These are phyloP conservation scores for Chaetomiaceae sp. DNA, from an alignment of 2,329 filamentous ascomycete genomes.

Conservation along the genomic window DNA sequence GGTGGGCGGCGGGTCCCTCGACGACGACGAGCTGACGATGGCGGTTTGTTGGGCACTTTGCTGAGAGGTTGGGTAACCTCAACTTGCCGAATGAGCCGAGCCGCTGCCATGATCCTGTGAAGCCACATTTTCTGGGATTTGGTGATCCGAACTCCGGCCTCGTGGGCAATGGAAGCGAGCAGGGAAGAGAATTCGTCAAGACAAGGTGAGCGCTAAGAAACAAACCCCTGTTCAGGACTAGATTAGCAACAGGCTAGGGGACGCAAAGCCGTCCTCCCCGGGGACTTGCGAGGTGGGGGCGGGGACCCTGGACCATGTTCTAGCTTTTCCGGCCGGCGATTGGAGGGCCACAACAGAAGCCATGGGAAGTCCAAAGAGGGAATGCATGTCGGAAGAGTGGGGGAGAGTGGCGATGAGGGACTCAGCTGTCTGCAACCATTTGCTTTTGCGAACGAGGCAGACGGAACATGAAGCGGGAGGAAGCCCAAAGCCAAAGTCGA, in stretches of 20 bases:
- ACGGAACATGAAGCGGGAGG: too few relatives aligned
- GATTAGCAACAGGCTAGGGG: background rate
- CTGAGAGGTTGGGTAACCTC: too few relatives aligned
- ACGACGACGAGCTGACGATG: too few relatives aligned
- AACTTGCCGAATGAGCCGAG: background rate
- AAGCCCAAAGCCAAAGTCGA: too few relatives aligned
- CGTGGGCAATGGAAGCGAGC: too few relatives aligned
- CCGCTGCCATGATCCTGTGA: background rate
- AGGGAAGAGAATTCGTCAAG: background rate
- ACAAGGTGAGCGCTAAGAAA: constrained; percentile 1
- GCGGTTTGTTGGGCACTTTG: too few relatives aligned
- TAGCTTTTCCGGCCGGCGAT: background rate
- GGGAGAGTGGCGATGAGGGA: too few relatives aligned
- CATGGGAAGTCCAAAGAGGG: background rate
- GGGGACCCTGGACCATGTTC: background rate
- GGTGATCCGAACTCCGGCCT: too few relatives aligned
- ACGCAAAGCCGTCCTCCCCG: background rate
- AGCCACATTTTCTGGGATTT: background rate
- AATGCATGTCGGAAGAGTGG: background rate
- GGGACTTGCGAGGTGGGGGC: background rate
- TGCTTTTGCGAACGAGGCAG: too few relatives aligned
- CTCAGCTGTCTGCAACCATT: too few relatives aligned
- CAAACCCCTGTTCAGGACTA: background rate
- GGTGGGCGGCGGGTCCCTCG: background rate
- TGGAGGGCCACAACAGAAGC: background rate